Base-by-base conservation (phyloP, 176 grass and related monocot genomes). In the Ananas comosus region DNA sequence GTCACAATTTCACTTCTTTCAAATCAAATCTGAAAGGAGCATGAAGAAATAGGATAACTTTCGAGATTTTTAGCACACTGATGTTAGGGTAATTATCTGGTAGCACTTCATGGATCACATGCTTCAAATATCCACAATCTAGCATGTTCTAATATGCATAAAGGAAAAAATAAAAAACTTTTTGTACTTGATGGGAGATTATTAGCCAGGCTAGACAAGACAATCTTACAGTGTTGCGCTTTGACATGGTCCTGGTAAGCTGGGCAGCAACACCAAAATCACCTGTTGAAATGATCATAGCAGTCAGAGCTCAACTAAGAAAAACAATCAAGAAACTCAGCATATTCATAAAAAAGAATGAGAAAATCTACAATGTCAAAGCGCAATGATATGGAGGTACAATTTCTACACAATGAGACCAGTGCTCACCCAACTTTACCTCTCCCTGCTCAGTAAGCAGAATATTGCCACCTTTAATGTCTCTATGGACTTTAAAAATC, bases 401-500 rank as follows among this genome's bases (percentile, higher is more conserved):
- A 73, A 52, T 3, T 25, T 7, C 53, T 54, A 71, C 22, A 42
- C 64, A 29, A 8, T 14, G 29, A 67, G 22, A 49, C 9, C 14
- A 48, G 78, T 81, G 72, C 94, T 86, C 79, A 93, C 89, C 89
- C 84, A 99, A 86, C 87, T 99, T 99, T 82, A 99, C 94, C 78
- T 99, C 94, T 82, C 94, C 94, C 83, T 93, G 94, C 29, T 99
- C 94, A 64, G 94, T 99, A 63, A 99, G 87, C 65, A 99, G 80
- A 80, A 99, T 99, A 73, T 99, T 99, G 6, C 94, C 94, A 83
- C 94, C 89, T 76, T 99, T 99, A 71, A 99, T 99, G 75, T 99
- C 94, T 85, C 94, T 92, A 80, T 99, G 94, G 74, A 99, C 94
- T 84, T 99, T 99, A 90, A 99, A 99, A 80, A 99, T 99, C 48